Base-by-base conservation (phyloP, 805 yeast genomes). In the Kurtzmaniella fragi region DNA sequence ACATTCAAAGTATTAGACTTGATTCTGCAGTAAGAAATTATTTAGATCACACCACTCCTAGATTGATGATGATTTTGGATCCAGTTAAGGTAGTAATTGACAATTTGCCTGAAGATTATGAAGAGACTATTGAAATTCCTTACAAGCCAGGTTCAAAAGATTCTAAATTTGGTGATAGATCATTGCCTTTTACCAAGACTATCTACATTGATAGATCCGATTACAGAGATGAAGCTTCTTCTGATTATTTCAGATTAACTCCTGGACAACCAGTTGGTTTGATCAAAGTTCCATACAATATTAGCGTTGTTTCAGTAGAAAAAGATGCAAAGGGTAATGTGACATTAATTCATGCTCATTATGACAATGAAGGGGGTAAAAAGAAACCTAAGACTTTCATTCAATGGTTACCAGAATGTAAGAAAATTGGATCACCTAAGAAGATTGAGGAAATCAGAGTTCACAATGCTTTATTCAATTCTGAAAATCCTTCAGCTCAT, bases 251-350 rank as follows among this genome's bases (percentile, higher is more conserved):
- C 76, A 80, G 99, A 62, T 74, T 93, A 52, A 89, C 96, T 2
- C 95, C 96, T 13, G 83, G 84, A 39, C 96, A 93, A 69, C 79
- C 95, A 0, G 99, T 93, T 48, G 99, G 99, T 13, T 71, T 93
- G 52, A 78, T 93, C 71, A 87, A 82, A 59, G 96, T 93, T 30
- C 96, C 97, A 42, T 77, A 75, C 67, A 88, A 82, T 43, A 74
- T 93, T 45, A 71, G 80, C 32, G 91, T 84, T 49, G 78, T 77
- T 40, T 73, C 80, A 38, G 75, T 80, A 41, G 87, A 82, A 46
- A 79, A 71, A 52, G 82, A 82, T 50, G 70, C 62, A 32, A 47
- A 63, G 12, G 96, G 95, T 15, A 69, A 76, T 35, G 77, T 90
- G 38, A 68, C 69, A 15, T 79, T 77, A 62, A 77, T 93, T 42